A percentile compares a stretch with the other conserved stretches of the same genome.
Evolutionary conservation across 306 rosid species (phyloP).

Genomic region (Geum urbanum): DNA sequence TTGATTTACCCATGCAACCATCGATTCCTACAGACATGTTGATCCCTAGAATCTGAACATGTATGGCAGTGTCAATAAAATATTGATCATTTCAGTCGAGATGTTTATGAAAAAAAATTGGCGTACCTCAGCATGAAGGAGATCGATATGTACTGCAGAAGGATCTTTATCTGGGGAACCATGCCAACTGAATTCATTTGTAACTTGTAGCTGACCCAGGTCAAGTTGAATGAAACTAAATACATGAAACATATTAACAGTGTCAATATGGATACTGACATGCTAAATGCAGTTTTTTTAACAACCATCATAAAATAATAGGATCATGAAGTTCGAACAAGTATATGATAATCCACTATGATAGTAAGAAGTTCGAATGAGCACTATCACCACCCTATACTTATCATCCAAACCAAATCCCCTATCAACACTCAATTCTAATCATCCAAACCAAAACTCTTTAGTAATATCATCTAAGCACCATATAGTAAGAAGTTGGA

Average conservation of each 20-base stretch:
- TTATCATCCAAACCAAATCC: constrained; percentile 2
- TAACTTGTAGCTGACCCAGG: constrained; percentile 72
- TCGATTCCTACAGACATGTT: constrained; percentile 88
- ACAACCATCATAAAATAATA: constrained; percentile 17
- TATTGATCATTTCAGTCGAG: constrained; percentile 11
- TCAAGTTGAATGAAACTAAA: constrained; percentile 98
- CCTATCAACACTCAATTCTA: neutral
- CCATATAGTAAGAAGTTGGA: constrained; percentile 14
- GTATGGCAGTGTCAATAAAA: constrained; percentile 23
- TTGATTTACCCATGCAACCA: constrained; percentile 81
- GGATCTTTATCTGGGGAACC: constrained; percentile 80
- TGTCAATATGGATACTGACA: neutral
- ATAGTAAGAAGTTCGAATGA: too few relatives aligned
- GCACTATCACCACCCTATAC: neutral
- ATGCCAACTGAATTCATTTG: constrained; percentile 88
- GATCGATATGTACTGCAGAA: constrained; percentile 85
- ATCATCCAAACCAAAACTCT: constrained; percentile 2
- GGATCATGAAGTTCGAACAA: neutral
- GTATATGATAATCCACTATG: neutral
- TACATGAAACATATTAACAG: constrained; percentile 11
- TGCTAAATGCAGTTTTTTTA: constrained; percentile 1
- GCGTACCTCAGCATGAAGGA: constrained; percentile 85
- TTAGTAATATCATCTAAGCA: neutral
- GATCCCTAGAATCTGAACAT: constrained; percentile 76
- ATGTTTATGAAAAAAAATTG: constrained; percentile 6